Base-by-base conservation (phyloP, 805 yeast species). In the Ogataea pignaliae region DNA sequence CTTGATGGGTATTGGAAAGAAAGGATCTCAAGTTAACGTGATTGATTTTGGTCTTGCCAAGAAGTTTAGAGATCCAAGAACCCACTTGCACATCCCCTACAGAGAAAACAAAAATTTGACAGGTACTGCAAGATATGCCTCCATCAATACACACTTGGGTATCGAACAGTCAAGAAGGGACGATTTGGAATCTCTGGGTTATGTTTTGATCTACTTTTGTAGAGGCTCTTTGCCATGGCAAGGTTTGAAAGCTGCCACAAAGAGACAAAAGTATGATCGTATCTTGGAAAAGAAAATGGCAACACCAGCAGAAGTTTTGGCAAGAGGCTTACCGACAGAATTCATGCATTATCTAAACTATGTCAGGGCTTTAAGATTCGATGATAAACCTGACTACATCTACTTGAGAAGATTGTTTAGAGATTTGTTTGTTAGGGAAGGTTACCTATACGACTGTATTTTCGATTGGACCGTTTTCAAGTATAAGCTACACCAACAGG, bases 191-290 rank as follows among this genome's bases (percentile, higher is more conserved):
- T 83, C 93, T 49, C 76, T 91, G 60, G 98, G 97, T 40, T 91
- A 91, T 63, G 97, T 91, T 42, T 75, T 93, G 56, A 87, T 91
- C 56, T 91, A 91, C 69, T 93, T 91, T 64, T 85, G 96, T 66
- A 81, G 96, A 46, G 98, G 99, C 36, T 85, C 95, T 14, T 78
- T 91, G 58, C 99, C 99, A 43, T 91, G 99, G 99, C 99, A 91
- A 69, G 99, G 99, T 3, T 77, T 91, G 59, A 89, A 89, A 68
- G 99, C 98, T 34, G 93, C 91, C 21, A 88, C 97, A 13, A 91
- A 91, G 71, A 87, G 95, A 70, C 97, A 91, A 66, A 91, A 93
- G 69, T 91, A 91, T 68, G 97, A 91, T 69, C 79, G 97, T 50
- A 93, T 91, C 57, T 83, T 91, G 82, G 97, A 91, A 64, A 88